A percentile compares a stretch with the other conserved stretches of the same genome.
Evolutionary conservation across 129 eudicot species (phyloP).

Genomic region (Kitagawia praeruptora): DNA sequence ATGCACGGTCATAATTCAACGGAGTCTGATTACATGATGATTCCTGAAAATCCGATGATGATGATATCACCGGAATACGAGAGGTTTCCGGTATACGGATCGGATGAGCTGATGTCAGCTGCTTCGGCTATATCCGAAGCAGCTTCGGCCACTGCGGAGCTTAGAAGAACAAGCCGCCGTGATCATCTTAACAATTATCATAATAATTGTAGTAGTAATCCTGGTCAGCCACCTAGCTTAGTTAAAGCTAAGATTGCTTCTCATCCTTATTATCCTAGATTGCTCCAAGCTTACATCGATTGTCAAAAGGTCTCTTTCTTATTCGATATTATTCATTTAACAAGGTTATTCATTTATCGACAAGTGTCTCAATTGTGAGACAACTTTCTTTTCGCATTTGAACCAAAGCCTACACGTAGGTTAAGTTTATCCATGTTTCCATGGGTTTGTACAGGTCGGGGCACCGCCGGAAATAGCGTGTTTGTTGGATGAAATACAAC

Average conservation of each 20-base stretch:
- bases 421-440: too few relatives aligned
- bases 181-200: conserved; percentile 8
- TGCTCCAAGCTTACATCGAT: conserved; percentile 81
- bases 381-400: too few relatives aligned
- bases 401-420: too few relatives aligned
- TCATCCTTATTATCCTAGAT: conserved; percentile 82
- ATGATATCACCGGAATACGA: conserved; percentile 39
- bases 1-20: conserved; percentile 55
- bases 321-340: not conserved
- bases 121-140: conserved; percentile 45
- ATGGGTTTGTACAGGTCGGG: conserved; percentile 44
- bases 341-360: not conserved
- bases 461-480: conserved; percentile 81
- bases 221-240: conserved; percentile 9
- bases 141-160: conserved; percentile 31
- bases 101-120: conserved; percentile 37
- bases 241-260: conserved; percentile 73
- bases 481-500: conserved; percentile 67
- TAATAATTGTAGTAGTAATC: conserved; percentile 8
- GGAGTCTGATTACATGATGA: conserved; percentile 37
- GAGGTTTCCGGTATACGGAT: conserved; percentile 36
- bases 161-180: conserved; percentile 22
- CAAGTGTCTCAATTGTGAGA: too few relatives aligned
- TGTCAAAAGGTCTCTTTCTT: conserved; percentile 61
- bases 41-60: conserved; percentile 56